Percentiles rank a stretch among this genome's conserved stretches.
These are phyloP conservation scores for Monosporozyma servazzii DNA, from an alignment of 805 yeast species.

Conservation along the genomic window DNA sequence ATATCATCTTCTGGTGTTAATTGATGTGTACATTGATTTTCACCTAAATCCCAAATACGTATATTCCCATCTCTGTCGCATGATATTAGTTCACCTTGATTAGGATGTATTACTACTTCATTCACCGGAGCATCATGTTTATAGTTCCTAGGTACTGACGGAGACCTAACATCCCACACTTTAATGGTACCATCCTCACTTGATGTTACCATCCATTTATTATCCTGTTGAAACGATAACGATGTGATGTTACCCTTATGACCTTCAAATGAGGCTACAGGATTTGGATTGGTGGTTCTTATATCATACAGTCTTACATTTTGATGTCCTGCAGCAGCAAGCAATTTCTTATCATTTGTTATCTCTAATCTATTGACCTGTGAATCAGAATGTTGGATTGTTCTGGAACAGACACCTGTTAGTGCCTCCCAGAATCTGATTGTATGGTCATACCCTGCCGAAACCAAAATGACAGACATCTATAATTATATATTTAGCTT, in stretches of 20 bases:
- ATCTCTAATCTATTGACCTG: constrained; percentile 91
- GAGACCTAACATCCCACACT: constrained; percentile 94
- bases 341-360: constrained; percentile 78
- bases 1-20: constrained; percentile 91
- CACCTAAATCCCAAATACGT: constrained; percentile 94
- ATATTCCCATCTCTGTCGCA: constrained; percentile 97
- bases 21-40: constrained; percentile 89
- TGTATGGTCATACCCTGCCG: constrained; percentile 98
- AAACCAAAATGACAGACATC: constrained; percentile 94
- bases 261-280: constrained; percentile 88
- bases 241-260: constrained; percentile 89
- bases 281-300: constrained; percentile 61
- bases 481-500: neutral
- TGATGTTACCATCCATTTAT: constrained; percentile 93
- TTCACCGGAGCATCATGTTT: constrained; percentile 88
- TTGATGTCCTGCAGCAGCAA: constrained; percentile 91
- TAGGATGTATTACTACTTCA: constrained; percentile 95
- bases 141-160: constrained; percentile 84
- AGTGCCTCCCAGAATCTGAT: constrained; percentile 97
- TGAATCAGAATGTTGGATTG: constrained; percentile 90
- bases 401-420: constrained; percentile 91
- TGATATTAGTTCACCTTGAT: constrained; percentile 89
- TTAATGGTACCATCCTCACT: constrained; percentile 95
- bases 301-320: constrained; percentile 82
- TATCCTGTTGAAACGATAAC: constrained; percentile 85